Evolutionary conservation across 2,329 filamentous ascomycete genomes (phyloP), one percentile per base, ranked within the genome.

Genomic region (Coniochaeta ligniaria): DNA sequence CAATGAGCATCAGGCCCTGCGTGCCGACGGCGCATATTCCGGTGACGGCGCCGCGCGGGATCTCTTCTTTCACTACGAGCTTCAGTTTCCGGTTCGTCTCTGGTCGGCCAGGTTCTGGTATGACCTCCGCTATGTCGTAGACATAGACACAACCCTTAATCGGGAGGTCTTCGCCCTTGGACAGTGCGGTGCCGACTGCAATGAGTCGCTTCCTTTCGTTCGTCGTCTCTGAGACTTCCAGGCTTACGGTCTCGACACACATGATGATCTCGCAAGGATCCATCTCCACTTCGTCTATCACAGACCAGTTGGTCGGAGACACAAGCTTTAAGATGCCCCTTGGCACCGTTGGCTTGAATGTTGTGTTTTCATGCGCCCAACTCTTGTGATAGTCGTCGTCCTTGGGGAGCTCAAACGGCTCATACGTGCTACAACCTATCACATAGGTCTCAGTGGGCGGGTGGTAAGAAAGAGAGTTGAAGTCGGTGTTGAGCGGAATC

Each of bases 181-280:
- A 83, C 28, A 95, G 83, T 1, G 92, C 89, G 0, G 94, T 96
- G 16, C 94, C 95, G 1, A 97, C 88, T 0, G 88, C 86, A 58
- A 99, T 83, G 55, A 98, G 82, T 69, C 90, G 88, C 68, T 87
- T 89, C 17, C 92, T 87, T 71, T 96, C 90, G 70, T 95, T 91
- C 0, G 92, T 97, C 36, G 88, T 86, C 74, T 99, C 95, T 0
- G 93, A 97, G 8, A 96, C 82, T 73, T 98, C 95, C 16, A 99
- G 83, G 60, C 90, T 89, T 43, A 98, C 81, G 5, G 89, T 88
- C 72, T 94, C 88, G 68, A 98, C 84, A 63, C 89, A 91, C 71
- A 95, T 88, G 16, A 96, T 80, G 14, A 86, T 83, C 74, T 97
- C 94, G 63, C 83, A 87, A 0, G 84, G 77, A 59, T 93, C 90